phyloP scores from a whole-genome alignment of 805 yeast genomes.

The Sugiyamaella qingdaonensis region DNA sequence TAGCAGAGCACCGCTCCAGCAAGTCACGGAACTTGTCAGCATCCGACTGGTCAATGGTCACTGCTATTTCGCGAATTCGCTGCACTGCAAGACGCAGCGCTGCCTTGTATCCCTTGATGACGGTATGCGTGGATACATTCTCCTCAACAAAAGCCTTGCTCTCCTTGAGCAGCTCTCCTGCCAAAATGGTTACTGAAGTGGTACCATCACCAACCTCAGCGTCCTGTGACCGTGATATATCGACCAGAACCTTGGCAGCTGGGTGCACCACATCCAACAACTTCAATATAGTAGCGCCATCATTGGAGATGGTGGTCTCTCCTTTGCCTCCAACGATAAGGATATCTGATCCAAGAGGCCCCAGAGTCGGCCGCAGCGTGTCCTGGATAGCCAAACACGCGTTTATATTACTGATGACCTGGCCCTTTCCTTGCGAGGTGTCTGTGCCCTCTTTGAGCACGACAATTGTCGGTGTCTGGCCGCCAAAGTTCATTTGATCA shows the following conservation, averaged over 20 bases:
- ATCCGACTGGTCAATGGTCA: slow-evolving; percentile 55
- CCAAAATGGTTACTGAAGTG: slow-evolving; percentile 87
- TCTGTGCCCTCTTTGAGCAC: slow-evolving; percentile 98
- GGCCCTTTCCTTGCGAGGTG: slow-evolving; percentile 94
- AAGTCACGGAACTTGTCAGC: slow-evolving; percentile 64
- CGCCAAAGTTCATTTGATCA: slow-evolving; percentile 72
- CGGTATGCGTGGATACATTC: slow-evolving; percentile 87
- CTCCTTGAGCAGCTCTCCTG: slow-evolving; percentile 88
- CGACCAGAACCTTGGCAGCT: slow-evolving; percentile 93
- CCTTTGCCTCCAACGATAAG: slow-evolving; percentile 80
- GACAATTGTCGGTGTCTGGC: slow-evolving; percentile 96
- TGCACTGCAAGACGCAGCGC: slow-evolving; percentile 76
- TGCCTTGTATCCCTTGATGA: slow-evolving; percentile 79
- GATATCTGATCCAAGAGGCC: slow-evolving; percentile 96
- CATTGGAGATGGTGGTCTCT: slow-evolving; percentile 92
- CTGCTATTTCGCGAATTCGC: slow-evolving; percentile 69
- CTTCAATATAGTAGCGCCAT: slow-evolving; percentile 94
- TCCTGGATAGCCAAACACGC: slow-evolving; percentile 98
- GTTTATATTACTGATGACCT: slow-evolving; percentile 89
- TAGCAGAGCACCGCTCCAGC: slow-evolving; percentile 87
- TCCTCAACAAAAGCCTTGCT: slow-evolving; percentile 89
- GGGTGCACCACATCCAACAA: slow-evolving; percentile 95
- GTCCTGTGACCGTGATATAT: slow-evolving; percentile 93
- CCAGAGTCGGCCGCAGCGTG: slow-evolving; percentile 88
- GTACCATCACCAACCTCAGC: slow-evolving; percentile 99